These are phyloP conservation scores for Phyllosticta capitalensis DNA, from an alignment of 2,329 filamentous ascomycete genomes.

Conservation along the genomic window DNA sequence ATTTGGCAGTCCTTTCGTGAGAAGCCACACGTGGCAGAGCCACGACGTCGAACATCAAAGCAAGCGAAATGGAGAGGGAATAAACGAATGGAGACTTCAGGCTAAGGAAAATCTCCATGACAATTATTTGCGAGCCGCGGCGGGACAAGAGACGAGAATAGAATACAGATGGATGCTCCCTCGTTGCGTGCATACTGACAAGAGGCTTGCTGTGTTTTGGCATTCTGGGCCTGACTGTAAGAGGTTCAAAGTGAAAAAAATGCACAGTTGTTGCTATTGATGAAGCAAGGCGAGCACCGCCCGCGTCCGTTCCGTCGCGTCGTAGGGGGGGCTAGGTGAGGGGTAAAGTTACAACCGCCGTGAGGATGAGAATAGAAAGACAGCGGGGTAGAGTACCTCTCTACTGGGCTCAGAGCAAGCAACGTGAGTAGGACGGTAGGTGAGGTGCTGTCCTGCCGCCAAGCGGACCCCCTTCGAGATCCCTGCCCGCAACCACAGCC, in stretches of 20 bases:
- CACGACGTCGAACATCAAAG: neutral
- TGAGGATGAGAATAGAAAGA: too few species aligned
- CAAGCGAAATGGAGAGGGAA: neutral
- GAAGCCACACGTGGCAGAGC: neutral
- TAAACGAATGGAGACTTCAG: neutral
- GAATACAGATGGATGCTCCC: too few species aligned
- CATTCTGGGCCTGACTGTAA: neutral
- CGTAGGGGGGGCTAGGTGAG: too few species aligned
- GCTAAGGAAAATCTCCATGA: neutral
- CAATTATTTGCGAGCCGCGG: neutral
- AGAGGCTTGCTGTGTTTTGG: neutral
- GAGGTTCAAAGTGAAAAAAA: neutral
- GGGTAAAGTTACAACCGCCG: too few species aligned
- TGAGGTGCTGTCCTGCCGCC: neutral
- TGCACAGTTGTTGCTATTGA: neutral
- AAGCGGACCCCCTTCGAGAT: neutral
- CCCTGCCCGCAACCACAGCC: neutral
- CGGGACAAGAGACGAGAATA: neutral
- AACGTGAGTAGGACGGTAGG: too few species aligned
- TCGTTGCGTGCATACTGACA: too few species aligned
- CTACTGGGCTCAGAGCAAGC: too few species aligned
- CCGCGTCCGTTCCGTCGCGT: neutral
- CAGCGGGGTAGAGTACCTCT: too few species aligned
- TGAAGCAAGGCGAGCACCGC: neutral
- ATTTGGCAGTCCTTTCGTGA: neutral